A percentile compares a stretch with the other conserved stretches of the same genome.
These are phyloP conservation scores for Penicillium sp. DNA, from an alignment of 2,329 filamentous ascomycete species.

Conservation along the genomic window DNA sequence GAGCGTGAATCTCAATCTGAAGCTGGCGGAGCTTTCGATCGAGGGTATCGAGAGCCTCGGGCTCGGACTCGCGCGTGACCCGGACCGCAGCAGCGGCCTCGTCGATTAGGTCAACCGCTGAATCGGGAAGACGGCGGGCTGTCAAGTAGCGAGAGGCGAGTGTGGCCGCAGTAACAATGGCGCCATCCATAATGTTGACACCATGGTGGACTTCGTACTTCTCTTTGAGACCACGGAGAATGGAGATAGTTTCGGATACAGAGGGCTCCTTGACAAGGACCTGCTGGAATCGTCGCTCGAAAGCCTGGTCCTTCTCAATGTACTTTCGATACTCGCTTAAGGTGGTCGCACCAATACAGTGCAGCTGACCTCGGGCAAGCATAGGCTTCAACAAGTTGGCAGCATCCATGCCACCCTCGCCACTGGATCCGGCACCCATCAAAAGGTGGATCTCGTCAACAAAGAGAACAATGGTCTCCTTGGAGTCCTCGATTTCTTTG, in stretches of 20 bases:
- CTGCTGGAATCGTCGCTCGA: conserved; percentile 98
- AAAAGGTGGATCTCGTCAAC: conserved; percentile 98
- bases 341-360: conserved; percentile 97
- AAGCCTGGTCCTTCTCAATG: conserved; percentile 97
- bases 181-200: conserved; percentile 93
- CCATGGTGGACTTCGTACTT: conserved; percentile 98
- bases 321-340: conserved; percentile 97
- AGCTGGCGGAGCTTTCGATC: conserved; percentile 89
- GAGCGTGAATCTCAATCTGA: conserved; percentile 94
- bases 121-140: conserved; percentile 86
- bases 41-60: conserved; percentile 91
- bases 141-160: conserved; percentile 94
- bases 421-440: conserved; percentile 94
- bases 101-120: conserved; percentile 93
- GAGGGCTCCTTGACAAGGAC: conserved; percentile 94
- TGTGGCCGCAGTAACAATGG: conserved; percentile 88
- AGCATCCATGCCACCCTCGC: conserved; percentile 98
- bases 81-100: conserved; percentile 96
- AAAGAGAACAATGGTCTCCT: conserved; percentile 96
- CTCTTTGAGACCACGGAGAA: conserved; percentile 97
- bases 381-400: conserved; percentile 98
- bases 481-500: conserved; percentile 93
- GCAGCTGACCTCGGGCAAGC: conserved; percentile 92
- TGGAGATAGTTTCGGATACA: conserved; percentile 89
- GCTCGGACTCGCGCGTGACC: conserved; percentile 93